phyloP scores from a whole-genome alignment of 768 basidiomycete genomes.

The Pleurotus djamor region DNA sequence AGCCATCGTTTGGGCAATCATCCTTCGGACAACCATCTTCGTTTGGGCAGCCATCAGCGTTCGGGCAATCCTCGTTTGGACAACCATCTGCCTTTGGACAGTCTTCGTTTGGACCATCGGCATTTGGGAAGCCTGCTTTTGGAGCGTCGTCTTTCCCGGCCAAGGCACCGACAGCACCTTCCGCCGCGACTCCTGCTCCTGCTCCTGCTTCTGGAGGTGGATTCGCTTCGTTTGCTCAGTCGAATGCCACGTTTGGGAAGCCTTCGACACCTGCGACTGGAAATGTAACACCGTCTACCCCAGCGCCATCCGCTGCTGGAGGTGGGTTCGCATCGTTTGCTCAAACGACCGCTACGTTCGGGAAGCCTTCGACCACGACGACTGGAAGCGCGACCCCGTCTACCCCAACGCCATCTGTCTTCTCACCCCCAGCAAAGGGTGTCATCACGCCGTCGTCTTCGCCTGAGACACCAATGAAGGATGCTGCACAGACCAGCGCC shows the following conservation, averaged over 20 bases:
- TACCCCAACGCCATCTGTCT: too few species aligned
- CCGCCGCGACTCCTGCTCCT: background rate
- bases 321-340: too few species aligned
- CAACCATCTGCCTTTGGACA: conserved; percentile 29
- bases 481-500: background rate
- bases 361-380: too few species aligned
- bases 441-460: too few species aligned
- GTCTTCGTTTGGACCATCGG: conserved; percentile 24
- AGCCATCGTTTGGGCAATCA: conserved; percentile 32
- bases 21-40: conserved; percentile 28
- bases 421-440: too few species aligned
- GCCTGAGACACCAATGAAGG: background rate
- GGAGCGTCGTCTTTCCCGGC: background rate
- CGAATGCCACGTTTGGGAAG: background rate
- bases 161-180: background rate
- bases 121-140: conserved; percentile 33
- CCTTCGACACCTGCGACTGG: background rate
- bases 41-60: conserved; percentile 20
- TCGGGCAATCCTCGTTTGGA: conserved; percentile 31
- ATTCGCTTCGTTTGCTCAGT: conserved; percentile 6
- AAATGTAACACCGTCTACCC: background rate
- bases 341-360: too few species aligned
- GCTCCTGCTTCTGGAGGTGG: background rate
- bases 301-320: too few species aligned
- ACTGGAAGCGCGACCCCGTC: too few species aligned